These are phyloP conservation scores for Lactarius indigo DNA, from an alignment of 768 basidiomycete species.

Conservation along the genomic window DNA sequence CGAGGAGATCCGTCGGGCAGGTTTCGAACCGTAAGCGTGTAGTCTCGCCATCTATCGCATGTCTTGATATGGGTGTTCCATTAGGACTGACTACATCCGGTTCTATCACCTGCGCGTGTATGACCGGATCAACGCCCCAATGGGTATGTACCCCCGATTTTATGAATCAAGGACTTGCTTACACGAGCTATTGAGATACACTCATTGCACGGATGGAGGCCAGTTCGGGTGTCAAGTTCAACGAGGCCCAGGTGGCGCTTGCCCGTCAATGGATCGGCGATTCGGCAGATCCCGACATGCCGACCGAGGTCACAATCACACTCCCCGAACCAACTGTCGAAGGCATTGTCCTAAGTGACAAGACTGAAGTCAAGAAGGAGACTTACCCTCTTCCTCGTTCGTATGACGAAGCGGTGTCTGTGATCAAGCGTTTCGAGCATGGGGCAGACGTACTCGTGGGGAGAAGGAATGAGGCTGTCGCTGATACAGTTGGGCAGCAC, in stretches of 20 bases:
- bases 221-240: constrained; percentile 73
- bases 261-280: constrained; percentile 69
- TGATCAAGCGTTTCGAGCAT: constrained; percentile 66
- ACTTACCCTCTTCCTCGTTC: constrained; percentile 65
- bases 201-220: constrained; percentile 70
- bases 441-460: constrained; percentile 47
- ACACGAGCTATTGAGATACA: constrained; percentile 30
- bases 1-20: constrained; percentile 71
- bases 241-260: constrained; percentile 83
- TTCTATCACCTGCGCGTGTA: constrained; percentile 93
- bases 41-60: not conserved
- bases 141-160: constrained; percentile 38
- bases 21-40: constrained; percentile 69
- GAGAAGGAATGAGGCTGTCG: constrained; percentile 58
- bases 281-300: constrained; percentile 34
- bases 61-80: not conserved
- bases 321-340: constrained; percentile 49
- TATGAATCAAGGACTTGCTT: not conserved
- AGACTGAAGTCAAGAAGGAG: constrained; percentile 51
- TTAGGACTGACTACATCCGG: constrained; percentile 76
- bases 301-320: constrained; percentile 56
- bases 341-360: constrained; percentile 49
- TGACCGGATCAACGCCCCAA: constrained; percentile 83
- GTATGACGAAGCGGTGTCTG: constrained; percentile 62
- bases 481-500: constrained; percentile 81